Evolutionary conservation across 371 early-diverging fungal genomes (phyloP).

Genomic region (Funneliformis caledonium): DNA sequence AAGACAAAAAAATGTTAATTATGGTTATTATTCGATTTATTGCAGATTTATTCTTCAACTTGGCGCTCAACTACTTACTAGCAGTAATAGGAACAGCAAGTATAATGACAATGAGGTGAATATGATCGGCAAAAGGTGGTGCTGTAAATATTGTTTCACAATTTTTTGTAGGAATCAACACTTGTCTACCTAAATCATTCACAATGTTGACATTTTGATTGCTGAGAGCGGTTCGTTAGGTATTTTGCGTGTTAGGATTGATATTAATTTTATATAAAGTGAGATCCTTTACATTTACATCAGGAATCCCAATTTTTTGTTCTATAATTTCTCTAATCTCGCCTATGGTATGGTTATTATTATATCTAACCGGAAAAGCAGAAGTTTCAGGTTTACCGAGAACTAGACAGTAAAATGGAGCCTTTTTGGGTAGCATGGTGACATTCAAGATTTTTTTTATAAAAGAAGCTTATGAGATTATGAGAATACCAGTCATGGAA

Average conservation of each 20-base stretch:
- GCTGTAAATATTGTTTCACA: background rate
- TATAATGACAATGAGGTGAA: background rate
- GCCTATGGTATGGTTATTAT: too few relatives aligned
- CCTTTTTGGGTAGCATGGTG: too few relatives aligned
- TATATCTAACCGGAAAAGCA: too few relatives aligned
- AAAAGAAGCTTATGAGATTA: too few relatives aligned
- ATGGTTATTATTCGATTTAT: background rate
- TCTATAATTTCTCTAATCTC: too few relatives aligned
- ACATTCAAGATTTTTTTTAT: too few relatives aligned
- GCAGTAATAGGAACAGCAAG: background rate
- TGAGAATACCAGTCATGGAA: too few relatives aligned
- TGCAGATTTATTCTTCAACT: conserved; percentile 2
- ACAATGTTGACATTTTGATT: background rate
- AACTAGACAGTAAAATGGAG: too few relatives aligned
- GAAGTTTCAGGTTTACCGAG: too few relatives aligned
- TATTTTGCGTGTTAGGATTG: background rate
- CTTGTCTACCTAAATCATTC: background rate
- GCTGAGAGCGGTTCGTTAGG: background rate
- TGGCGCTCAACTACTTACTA: background rate
- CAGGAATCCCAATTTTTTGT: too few relatives aligned
- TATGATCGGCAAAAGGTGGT: background rate
- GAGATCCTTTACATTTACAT: background rate
- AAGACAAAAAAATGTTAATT: background rate
- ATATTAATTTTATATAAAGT: background rate
- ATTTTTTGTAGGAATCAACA: background rate